A percentile compares a stretch with the other conserved stretches of the same genome.
Evolutionary conservation across 164 flowering plant genomes (phyloP).

Genomic region (Macadamia tetraphylla): DNA sequence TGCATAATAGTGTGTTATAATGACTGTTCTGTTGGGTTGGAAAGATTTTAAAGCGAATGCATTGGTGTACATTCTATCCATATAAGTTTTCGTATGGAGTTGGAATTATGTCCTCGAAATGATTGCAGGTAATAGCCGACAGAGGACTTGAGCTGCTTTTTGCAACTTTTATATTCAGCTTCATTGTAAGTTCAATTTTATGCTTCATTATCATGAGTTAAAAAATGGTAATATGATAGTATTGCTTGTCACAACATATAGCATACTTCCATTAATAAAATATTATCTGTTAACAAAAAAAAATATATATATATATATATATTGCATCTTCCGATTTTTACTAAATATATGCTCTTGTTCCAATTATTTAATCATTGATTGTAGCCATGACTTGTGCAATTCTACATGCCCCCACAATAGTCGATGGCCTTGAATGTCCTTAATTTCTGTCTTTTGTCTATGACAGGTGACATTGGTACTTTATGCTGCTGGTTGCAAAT

Average conservation of each 20-base stretch:
- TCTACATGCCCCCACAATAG: not conserved
- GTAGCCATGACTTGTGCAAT: not conserved
- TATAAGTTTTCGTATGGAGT: not conserved
- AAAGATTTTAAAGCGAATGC: not conserved
- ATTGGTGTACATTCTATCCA: not conserved
- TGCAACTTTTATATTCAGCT: slow-evolving; percentile 59
- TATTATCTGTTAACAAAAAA: no score
- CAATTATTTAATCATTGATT: not conserved
- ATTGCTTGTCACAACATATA: no score
- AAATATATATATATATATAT: no score
- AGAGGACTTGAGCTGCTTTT: slow-evolving; percentile 80
- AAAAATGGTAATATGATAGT: no score
- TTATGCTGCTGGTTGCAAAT: slow-evolving; percentile 52
- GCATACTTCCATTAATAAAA: no score
- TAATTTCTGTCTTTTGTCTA: not conserved
- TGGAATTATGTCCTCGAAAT: slow-evolving; percentile 7
- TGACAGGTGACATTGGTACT: slow-evolving; percentile 59
- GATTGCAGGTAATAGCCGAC: slow-evolving; percentile 63
- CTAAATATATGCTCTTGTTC: not conserved
- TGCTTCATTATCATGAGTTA: not conserved
- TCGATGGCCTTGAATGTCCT: slow-evolving; percentile 1
- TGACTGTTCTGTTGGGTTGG: not conserved
- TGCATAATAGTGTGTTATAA: not conserved
- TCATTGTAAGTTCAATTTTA: slow-evolving; percentile 46
- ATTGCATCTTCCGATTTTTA: not conserved